phyloP scores from a whole-genome alignment of 208 protist species.

The Acanthamoeba lenticulata region DNA sequence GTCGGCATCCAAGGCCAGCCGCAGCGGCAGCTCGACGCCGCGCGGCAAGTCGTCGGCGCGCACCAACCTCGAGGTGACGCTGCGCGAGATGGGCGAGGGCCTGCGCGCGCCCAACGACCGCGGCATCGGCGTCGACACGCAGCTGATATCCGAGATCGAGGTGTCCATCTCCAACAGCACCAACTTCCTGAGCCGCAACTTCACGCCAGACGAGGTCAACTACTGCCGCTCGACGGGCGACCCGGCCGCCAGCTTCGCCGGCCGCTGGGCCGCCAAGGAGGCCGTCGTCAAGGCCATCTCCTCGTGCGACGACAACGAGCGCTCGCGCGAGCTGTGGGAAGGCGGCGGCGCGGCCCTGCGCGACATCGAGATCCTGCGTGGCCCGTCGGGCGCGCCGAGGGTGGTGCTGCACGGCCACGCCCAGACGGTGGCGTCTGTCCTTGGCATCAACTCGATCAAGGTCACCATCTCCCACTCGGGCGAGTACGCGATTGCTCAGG shows the following conservation, averaged over 20 bases:
- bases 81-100: slow-evolving; percentile 65
- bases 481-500: slow-evolving; percentile 67
- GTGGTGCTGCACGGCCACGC: slow-evolving; percentile 75
- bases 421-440: neutral
- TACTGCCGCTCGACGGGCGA: slow-evolving; percentile 73
- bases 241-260: slow-evolving; percentile 73
- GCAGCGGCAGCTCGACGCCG: neutral
- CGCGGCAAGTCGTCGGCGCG: slow-evolving; percentile 4
- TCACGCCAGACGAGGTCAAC: slow-evolving; percentile 80
- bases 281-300: slow-evolving; percentile 86
- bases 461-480: slow-evolving; percentile 77
- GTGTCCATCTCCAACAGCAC: slow-evolving; percentile 64
- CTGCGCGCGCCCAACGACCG: slow-evolving; percentile 18
- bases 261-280: slow-evolving; percentile 86
- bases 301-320: slow-evolving; percentile 49
- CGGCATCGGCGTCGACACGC: slow-evolving; percentile 75
- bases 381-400: slow-evolving; percentile 65
- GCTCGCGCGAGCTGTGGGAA: slow-evolving; percentile 65
- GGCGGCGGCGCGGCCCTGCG: slow-evolving; percentile 72
- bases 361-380: slow-evolving; percentile 81
- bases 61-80: slow-evolving; percentile 44
- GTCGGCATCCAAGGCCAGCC: neutral
- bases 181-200: slow-evolving; percentile 84
- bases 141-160: slow-evolving; percentile 70
- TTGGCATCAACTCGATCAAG: slow-evolving; percentile 62